These are phyloP conservation scores for Gossypium arboreum DNA, from an alignment of 345 rosid genomes.

Conservation along the genomic window DNA sequence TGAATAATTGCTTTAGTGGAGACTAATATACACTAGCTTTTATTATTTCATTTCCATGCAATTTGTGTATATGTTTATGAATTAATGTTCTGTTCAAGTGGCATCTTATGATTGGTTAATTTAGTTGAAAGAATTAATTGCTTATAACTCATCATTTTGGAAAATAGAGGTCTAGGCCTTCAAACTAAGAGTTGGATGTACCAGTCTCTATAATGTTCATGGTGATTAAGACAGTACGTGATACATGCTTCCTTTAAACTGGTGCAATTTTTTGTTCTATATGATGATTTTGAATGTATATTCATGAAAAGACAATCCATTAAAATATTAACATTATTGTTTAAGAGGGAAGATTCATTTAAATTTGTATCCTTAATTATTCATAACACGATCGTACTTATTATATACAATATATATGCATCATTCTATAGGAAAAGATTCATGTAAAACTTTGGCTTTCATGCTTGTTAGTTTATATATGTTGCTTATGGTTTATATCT, in stretches of 20 bases:
- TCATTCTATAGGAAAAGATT: background rate
- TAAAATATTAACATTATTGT: background rate
- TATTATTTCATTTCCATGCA: background rate
- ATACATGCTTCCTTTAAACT: background rate
- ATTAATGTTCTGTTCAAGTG: slow-evolving; percentile 2
- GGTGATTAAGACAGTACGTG: background rate
- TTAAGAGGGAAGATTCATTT: background rate
- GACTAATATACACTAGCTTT: background rate
- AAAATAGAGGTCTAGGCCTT: background rate
- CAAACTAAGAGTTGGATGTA: background rate
- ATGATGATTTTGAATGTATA: slow-evolving; percentile 9
- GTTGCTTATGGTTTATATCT: slow-evolving; percentile 13
- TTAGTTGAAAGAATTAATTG: background rate
- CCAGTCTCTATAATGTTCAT: background rate
- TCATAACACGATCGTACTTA: background rate
- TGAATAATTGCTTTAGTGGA: background rate
- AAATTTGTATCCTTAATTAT: background rate
- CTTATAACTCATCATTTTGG: background rate
- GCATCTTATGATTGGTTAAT: background rate
- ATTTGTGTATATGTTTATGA: background rate
- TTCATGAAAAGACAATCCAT: background rate
- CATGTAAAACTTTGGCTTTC: background rate
- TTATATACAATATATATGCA: background rate
- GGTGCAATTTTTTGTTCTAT: background rate
- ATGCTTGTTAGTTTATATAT: background rate